These are phyloP conservation scores for Penicillium verhagenii DNA, from an alignment of 495 filamentous ascomycete genomes.

Conservation along the genomic window DNA sequence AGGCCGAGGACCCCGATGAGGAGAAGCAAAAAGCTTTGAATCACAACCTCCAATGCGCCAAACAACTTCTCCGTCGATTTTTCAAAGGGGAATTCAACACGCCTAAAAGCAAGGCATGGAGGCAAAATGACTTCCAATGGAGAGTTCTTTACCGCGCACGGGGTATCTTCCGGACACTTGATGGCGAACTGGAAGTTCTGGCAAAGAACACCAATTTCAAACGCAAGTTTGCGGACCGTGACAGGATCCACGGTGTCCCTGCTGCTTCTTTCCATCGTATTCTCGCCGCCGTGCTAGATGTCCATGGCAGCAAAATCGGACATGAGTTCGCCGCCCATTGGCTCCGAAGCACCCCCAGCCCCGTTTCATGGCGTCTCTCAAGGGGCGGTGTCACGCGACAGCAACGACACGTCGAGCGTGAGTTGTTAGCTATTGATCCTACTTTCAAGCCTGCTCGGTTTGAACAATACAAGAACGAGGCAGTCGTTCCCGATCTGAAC, in stretches of 20 bases:
- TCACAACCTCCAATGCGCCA: conserved; percentile 23
- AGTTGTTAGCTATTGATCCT: conserved; percentile 24
- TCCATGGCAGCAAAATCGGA: conserved; percentile 41
- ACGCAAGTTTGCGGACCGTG: conserved; percentile 13
- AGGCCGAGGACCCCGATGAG: background rate
- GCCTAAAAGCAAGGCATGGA: conserved; percentile 14
- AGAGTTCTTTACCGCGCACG: conserved; percentile 25
- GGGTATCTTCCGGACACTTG: conserved; percentile 26
- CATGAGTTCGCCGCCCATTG: conserved; percentile 41
- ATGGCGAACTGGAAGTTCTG: conserved; percentile 25
- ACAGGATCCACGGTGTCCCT: conserved; percentile 29
- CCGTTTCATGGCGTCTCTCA: conserved; percentile 19
- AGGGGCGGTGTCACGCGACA: conserved; percentile 33
- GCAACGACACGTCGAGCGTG: conserved; percentile 22
- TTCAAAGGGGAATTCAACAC: conserved; percentile 35
- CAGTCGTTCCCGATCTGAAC: conserved; percentile 35
- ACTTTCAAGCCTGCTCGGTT: conserved; percentile 31
- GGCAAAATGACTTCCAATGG: conserved; percentile 25
- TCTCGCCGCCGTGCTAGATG: conserved; percentile 48
- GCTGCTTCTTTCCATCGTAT: conserved; percentile 46
- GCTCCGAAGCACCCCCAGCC: conserved; percentile 34
- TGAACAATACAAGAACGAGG: conserved; percentile 24
- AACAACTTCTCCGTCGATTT: conserved; percentile 32
- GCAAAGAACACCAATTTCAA: conserved; percentile 8
- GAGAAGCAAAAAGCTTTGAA: conserved; percentile 5